These are phyloP conservation scores for Xylogone sp. DNA, from an alignment of 2,329 filamentous ascomycete species.

Conservation along the genomic window DNA sequence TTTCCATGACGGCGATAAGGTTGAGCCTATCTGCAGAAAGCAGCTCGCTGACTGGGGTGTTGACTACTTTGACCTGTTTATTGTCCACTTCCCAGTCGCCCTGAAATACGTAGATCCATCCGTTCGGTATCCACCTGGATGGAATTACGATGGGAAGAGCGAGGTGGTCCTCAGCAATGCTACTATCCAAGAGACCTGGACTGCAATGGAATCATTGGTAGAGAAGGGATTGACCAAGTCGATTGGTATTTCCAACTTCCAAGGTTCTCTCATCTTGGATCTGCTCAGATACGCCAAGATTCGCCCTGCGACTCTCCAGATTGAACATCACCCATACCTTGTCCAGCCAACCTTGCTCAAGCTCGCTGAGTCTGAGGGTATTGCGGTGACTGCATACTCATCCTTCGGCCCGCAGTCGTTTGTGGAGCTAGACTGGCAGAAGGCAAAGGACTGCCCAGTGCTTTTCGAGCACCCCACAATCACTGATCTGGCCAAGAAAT, in stretches of 20 bases:
- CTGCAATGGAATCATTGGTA: constrained; percentile 71
- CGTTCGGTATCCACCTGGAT: constrained; percentile 33
- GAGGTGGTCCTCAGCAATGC: constrained; percentile 61
- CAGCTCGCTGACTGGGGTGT: constrained; percentile 64
- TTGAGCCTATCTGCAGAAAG: constrained; percentile 70
- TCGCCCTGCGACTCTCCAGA: constrained; percentile 73
- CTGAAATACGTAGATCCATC: constrained; percentile 64
- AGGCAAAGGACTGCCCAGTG: constrained; percentile 57
- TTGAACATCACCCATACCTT: constrained; percentile 86
- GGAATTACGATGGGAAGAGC: constrained; percentile 60
- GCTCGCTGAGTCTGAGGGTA: constrained; percentile 52
- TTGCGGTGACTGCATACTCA: constrained; percentile 62
- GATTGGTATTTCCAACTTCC: constrained; percentile 81
- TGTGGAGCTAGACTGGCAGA: constrained; percentile 68
- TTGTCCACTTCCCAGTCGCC: constrained; percentile 49
- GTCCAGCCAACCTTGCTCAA: constrained; percentile 66
- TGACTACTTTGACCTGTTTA: constrained; percentile 49
- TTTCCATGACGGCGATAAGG: constrained; percentile 78
- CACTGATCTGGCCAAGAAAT: constrained; percentile 60
- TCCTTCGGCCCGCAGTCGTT: constrained; percentile 71
- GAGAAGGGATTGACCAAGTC: constrained; percentile 61
- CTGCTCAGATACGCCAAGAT: constrained; percentile 67
- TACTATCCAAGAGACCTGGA: constrained; percentile 75
- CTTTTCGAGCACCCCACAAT: constrained; percentile 67
- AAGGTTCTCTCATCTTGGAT: constrained; percentile 71